Conservation (phyloP, 129 eudicot species). For the Pseudognaphalium luteoalbum region DNA sequence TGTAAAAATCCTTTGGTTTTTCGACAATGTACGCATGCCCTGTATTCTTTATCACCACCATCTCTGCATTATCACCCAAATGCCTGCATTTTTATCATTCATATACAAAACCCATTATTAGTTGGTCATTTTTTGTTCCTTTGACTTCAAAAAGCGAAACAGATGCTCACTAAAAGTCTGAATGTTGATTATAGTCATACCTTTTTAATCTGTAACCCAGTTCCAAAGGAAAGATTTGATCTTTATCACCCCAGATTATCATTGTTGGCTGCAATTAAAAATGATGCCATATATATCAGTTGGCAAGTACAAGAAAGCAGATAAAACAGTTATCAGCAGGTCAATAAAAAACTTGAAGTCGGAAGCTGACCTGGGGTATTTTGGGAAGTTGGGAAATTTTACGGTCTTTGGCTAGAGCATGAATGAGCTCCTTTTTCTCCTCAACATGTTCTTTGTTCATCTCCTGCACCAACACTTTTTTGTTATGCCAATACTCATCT, state of each 20-base stretch:
- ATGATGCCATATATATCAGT: background rate
- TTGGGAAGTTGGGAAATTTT: constrained; percentile 62
- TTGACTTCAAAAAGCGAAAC: constrained; percentile 28
- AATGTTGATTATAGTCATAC: constrained; percentile 21
- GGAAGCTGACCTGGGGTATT: constrained; percentile 54
- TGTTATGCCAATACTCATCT: background rate
- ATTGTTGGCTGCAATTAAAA: constrained; percentile 54
- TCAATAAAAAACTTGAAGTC: background rate
- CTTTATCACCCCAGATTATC: constrained; percentile 74
- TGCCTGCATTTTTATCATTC: constrained; percentile 47
- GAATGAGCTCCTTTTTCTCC: constrained; percentile 63
- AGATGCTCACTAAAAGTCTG: background rate
- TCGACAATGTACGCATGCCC: constrained; percentile 63
- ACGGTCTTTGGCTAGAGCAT: constrained; percentile 52
- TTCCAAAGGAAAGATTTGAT: constrained; percentile 61
- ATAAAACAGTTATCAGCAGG: background rate
- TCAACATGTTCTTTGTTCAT: constrained; percentile 48
- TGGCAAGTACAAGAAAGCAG: background rate
- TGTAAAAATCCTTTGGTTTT: constrained; percentile 57
- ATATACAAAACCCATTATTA: constrained; percentile 11
- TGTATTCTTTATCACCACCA: constrained; percentile 50
- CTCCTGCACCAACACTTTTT: constrained; percentile 35
- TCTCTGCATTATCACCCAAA: constrained; percentile 59
- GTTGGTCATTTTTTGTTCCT: background rate
- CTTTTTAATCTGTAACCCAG: constrained; percentile 65